Base-by-base conservation (phyloP, 768 basidiomycete genomes). In the Piloderma croceum region DNA sequence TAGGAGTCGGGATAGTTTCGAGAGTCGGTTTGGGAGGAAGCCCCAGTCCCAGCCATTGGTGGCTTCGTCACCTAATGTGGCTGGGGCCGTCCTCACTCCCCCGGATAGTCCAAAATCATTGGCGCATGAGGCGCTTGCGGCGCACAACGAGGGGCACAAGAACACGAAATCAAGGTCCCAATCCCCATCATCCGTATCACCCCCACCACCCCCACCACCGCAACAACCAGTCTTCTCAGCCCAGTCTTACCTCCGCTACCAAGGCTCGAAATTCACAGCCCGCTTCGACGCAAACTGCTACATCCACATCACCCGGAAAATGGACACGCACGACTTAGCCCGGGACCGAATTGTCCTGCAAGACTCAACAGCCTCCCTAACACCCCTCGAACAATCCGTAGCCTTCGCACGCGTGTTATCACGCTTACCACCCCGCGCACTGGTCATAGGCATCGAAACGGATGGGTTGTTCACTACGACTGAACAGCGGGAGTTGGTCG, bases 201-300 rank as follows among this genome's bases (percentile, higher is more conserved):
- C 50, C 13, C 49, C 39, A 31, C 40, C 23, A 12, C 45, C 54
- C 17, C n/a, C n/a, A n/a, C n/a, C n/a, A n/a, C n/a, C n/a, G n/a
- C n/a, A n/a, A n/a, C 67, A 72, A 0, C 70, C 74, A 7, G 72
- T 93, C 37, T 99, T 97, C 69, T 86, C 86, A 1, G 94, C 93
- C 0, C 94, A 99, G 54, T 90, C 88, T 6, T 99, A 99, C 60
- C 77, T 99, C 31, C 83, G 96, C 36, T 97, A 99, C 53, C 96
- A 99, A 63, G 94, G 96, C 31, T 88, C 91, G 61, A 99, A 98
- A 64, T 99, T 99, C 62, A 90, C 81, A 15, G 72, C 83, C 13
- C 83, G 96, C 2, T 99, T 97, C 64, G 96, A 99, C 60, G 96
- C 94, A 34, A 99, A 99, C 63, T 99, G 96, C 61, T 99, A 97